Conservation (phyloP, 495 filamentous ascomycete species). For the Penicillium taxi region DNA sequence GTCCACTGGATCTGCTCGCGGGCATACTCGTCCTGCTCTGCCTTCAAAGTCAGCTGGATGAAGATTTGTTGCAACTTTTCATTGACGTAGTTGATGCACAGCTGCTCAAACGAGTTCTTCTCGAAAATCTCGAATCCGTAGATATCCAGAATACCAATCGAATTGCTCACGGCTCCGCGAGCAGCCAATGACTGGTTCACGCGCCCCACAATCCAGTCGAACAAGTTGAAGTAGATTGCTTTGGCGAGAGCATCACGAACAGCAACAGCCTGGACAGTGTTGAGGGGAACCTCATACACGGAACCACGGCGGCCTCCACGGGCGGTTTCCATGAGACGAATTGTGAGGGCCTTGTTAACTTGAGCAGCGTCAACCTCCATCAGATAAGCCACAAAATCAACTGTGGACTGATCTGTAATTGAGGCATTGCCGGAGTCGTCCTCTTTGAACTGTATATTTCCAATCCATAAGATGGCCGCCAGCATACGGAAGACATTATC, state of each 20-base stretch:
- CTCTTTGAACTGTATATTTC: conserved; percentile 83
- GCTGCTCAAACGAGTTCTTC: conserved; percentile 97
- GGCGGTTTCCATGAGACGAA: conserved; percentile 81
- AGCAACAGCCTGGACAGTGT: conserved; percentile 82
- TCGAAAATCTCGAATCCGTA: conserved; percentile 99
- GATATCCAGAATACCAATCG: conserved; percentile 97
- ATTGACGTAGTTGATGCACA: conserved; percentile 99
- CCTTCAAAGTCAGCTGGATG: conserved; percentile 93
- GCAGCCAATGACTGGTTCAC: conserved; percentile 86
- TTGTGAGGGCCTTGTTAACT: conserved; percentile 82
- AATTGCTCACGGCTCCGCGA: conserved; percentile 63
- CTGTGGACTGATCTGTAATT: conserved; percentile 78
- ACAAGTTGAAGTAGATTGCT: conserved; percentile 94
- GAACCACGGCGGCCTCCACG: conserved; percentile 72
- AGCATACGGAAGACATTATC: conserved; percentile 97
- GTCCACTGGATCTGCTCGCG: conserved; percentile 97
- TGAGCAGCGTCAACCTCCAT: conserved; percentile 76
- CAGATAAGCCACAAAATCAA: conserved; percentile 90
- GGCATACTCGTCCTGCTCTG: conserved; percentile 97
- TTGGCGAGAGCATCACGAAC: conserved; percentile 90
- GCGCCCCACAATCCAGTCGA: conserved; percentile 96
- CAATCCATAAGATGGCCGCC: conserved; percentile 86
- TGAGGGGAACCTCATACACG: conserved; percentile 87
- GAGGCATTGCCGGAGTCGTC: conserved; percentile 82
- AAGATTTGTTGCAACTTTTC: conserved; percentile 99